phyloP scores from a whole-genome alignment of 352 stramenopile species.

The Phytophthora pisi region DNA sequence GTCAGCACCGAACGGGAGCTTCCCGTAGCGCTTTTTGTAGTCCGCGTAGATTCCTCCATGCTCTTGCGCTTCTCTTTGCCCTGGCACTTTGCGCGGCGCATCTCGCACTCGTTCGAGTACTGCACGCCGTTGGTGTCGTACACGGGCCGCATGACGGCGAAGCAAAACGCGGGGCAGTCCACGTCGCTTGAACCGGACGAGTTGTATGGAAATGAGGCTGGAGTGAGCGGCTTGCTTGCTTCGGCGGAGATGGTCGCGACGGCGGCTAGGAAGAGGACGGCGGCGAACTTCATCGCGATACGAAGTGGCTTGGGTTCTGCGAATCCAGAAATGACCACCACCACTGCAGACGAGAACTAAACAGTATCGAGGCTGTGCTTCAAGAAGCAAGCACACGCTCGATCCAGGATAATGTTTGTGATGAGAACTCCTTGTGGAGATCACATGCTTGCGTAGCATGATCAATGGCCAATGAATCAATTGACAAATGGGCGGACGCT shows the following conservation, averaged over 20 bases:
- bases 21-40: background rate
- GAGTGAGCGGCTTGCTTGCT: background rate
- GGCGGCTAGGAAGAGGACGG: background rate
- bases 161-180: background rate
- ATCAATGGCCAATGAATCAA: no score
- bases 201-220: background rate
- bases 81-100: background rate
- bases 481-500: no score
- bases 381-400: no score
- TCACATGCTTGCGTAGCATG: no score
- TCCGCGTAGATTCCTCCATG: background rate
- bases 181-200: background rate
- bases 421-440: background rate
- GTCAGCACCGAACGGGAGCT: background rate
- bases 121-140: background rate
- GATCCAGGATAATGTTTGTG: background rate
- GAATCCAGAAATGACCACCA: background rate
- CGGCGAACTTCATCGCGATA: background rate
- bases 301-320: background rate
- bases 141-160: background rate
- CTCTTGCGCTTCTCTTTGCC: background rate
- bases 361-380: background rate
- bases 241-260: background rate
- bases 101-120: background rate
- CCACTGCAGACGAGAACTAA: background rate